Evolutionary conservation across 2,329 filamentous ascomycete genomes (phyloP).

Genomic region (Xylaria sp.): DNA sequence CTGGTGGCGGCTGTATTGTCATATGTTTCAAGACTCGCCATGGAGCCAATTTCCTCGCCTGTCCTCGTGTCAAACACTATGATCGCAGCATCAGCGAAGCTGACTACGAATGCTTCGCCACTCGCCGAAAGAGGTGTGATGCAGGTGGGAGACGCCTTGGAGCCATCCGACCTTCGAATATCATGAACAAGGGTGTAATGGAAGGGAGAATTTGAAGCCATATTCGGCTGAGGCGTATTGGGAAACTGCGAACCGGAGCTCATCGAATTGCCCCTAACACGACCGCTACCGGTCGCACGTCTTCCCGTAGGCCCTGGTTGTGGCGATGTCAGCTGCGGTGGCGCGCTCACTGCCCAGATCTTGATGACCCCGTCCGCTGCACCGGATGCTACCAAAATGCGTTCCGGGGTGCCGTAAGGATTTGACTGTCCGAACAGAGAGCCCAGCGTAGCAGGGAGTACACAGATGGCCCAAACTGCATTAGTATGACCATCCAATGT

Average conservation of each 20-base stretch:
- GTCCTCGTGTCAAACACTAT: conserved; percentile 92
- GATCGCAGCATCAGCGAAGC: conserved; percentile 89
- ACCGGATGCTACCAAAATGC: conserved; percentile 90
- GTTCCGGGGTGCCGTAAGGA: conserved; percentile 82
- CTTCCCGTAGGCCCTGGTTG: conserved; percentile 72
- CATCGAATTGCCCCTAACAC: conserved; percentile 89
- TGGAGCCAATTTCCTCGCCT: conserved; percentile 89
- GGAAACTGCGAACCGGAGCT: conserved; percentile 94
- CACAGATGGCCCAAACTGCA: conserved; percentile 94
- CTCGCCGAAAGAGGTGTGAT: conserved; percentile 87
- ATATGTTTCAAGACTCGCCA: conserved; percentile 95
- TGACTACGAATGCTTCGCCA: conserved; percentile 91
- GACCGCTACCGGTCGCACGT: conserved; percentile 71
- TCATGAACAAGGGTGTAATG: conserved; percentile 88
- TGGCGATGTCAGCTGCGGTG: conserved; percentile 85
- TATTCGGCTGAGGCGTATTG: conserved; percentile 87
- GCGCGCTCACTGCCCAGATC: conserved; percentile 93
- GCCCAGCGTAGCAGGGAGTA: conserved; percentile 84
- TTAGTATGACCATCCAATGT: conserved; percentile 95
- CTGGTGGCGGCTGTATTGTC: conserved; percentile 82
- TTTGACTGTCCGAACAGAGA: conserved; percentile 81
- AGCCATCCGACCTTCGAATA: conserved; percentile 75
- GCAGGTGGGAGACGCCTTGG: conserved; percentile 82
- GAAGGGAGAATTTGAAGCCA: conserved; percentile 87
- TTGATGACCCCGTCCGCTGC: conserved; percentile 91